These are phyloP conservation scores for Henningerozyma blattae DNA, from an alignment of 805 yeast species.

Conservation along the genomic window DNA sequence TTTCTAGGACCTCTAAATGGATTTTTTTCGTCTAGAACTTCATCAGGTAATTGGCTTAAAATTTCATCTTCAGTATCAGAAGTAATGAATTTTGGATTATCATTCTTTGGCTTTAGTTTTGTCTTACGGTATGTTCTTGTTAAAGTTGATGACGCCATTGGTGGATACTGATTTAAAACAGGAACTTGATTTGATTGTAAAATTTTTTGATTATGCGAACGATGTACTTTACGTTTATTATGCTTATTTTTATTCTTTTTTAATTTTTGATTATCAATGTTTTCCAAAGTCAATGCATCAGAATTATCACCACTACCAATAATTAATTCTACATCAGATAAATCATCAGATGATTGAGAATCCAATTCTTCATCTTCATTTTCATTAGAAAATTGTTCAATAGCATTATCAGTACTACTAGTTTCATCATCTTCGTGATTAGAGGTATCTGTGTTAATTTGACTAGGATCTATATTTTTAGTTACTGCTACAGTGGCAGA, in stretches of 20 bases:
- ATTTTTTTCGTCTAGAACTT: constrained; percentile 2
- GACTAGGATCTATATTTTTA: neutral
- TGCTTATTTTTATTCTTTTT: neutral
- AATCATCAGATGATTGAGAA: constrained; percentile 1
- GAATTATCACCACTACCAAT: neutral
- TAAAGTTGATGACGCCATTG: constrained; percentile 17
- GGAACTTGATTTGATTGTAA: too few relatives aligned
- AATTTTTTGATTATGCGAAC: too few relatives aligned
- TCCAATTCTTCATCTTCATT: neutral
- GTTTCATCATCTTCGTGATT: neutral
- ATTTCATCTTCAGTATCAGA: neutral
- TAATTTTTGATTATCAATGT: neutral
- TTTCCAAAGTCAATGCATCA: neutral
- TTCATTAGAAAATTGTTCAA: too few relatives aligned
- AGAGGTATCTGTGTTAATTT: neutral
- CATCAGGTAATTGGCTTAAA: neutral
- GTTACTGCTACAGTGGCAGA: neutral
- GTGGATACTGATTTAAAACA: constrained; percentile 6
- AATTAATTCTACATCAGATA: constrained; percentile 1
- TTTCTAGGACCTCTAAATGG: constrained; percentile 3
- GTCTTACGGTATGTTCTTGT: constrained; percentile 9
- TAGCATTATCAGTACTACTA: neutral
- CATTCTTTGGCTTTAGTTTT: neutral
- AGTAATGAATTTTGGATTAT: neutral
- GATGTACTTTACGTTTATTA: neutral